These are phyloP conservation scores for Saposhnikovia divaricata DNA, from an alignment of 129 eudicot genomes.

Conservation along the genomic window DNA sequence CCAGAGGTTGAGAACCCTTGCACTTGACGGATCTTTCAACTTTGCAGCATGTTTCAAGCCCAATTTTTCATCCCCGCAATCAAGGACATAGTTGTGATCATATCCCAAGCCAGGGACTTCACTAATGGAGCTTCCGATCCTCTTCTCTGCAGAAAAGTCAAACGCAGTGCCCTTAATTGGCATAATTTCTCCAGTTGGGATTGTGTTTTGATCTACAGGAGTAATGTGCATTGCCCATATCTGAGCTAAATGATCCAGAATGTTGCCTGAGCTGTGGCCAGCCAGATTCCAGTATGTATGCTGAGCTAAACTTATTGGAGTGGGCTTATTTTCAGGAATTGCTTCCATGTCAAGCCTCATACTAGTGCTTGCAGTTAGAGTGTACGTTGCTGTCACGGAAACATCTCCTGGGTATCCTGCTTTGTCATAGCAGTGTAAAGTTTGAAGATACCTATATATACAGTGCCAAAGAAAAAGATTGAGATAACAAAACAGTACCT, in stretches of 20 bases:
- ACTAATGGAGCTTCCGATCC: constrained; percentile 50
- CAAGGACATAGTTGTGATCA: constrained; percentile 88
- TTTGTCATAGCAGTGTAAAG: background rate
- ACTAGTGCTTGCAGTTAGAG: constrained; percentile 64
- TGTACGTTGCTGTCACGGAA: constrained; percentile 69
- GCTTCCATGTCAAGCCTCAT: constrained; percentile 92
- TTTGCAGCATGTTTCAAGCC: constrained; percentile 85
- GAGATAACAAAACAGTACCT: constrained; percentile 41
- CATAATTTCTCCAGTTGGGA: constrained; percentile 84
- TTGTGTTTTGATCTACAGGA: constrained; percentile 62
- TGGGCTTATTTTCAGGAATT: constrained; percentile 63
- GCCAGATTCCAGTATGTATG: constrained; percentile 95
- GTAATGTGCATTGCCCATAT: constrained; percentile 70
- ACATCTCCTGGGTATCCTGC: constrained; percentile 94
- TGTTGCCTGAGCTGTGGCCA: constrained; percentile 68
- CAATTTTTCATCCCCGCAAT: constrained; percentile 65
- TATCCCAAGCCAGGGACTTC: constrained; percentile 80
- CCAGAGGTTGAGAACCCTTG: constrained; percentile 75
- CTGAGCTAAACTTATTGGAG: constrained; percentile 81
- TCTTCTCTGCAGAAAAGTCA: constrained; percentile 71
- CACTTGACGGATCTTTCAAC: constrained; percentile 58
- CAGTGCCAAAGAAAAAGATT: background rate
- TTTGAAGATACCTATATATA: background rate
- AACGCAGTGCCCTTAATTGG: constrained; percentile 78
- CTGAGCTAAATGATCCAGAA: constrained; percentile 74